A percentile compares a stretch with the other conserved stretches of the same genome.
Conservation (phyloP, 208 protist species). For the Crithidia fasciculata region DNA sequence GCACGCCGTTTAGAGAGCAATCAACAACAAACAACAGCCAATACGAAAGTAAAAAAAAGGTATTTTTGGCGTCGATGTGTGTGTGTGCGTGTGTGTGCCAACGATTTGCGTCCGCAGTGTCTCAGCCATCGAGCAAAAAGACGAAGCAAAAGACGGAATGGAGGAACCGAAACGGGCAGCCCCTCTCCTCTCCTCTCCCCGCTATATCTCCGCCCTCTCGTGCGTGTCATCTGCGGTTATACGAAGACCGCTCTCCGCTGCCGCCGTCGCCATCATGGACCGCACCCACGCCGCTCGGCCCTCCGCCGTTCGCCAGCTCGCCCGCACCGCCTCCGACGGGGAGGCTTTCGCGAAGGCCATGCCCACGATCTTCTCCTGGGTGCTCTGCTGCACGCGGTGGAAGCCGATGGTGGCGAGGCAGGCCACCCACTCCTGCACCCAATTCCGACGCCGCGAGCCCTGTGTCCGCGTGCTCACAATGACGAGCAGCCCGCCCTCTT, state of each 20-base stretch:
- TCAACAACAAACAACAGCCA: conserved; percentile 2
- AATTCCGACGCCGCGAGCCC: conserved; percentile 54
- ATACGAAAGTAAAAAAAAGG: conserved; percentile 10
- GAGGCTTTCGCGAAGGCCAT: conserved; percentile 64
- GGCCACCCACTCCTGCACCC: conserved; percentile 74
- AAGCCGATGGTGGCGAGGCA: conserved; percentile 74
- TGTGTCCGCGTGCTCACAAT: conserved; percentile 88
- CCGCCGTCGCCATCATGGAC: conserved; percentile 41
- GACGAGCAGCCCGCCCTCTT: conserved; percentile 75
- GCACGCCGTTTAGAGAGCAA: background rate
- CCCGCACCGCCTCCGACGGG: conserved; percentile 21
- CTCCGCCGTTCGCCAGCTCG: conserved; percentile 21
- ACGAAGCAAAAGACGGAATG: background rate
- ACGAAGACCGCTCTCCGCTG: conserved; percentile 46
- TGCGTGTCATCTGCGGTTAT: conserved; percentile 61
- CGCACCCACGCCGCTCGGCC: conserved; percentile 45
- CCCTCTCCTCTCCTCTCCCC: too few relatives aligned
- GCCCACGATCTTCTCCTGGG: conserved; percentile 72
- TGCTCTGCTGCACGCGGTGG: conserved; percentile 63
- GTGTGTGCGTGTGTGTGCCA: too few relatives aligned
- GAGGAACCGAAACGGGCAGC: background rate
- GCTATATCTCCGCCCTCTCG: background rate
- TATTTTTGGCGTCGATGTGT: too few relatives aligned
- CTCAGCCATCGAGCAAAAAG: background rate
- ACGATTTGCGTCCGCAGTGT: too few relatives aligned